A percentile compares a stretch with the other conserved stretches of the same genome.
Evolutionary conservation across 352 stramenopile species (phyloP).

Genomic region (Aphanomyces stellatus): DNA sequence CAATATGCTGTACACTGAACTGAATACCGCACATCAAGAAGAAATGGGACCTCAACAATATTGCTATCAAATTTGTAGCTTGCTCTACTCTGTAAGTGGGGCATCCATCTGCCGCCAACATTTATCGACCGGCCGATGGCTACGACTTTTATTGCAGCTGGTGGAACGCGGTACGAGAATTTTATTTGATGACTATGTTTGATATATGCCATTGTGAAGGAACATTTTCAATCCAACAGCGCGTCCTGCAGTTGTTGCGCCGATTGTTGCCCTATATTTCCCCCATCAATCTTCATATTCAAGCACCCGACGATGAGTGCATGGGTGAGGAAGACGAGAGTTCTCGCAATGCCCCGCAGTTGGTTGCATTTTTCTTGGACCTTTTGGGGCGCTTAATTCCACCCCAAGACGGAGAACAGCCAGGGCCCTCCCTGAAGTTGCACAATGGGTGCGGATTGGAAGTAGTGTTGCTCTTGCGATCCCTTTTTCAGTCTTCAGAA

Average conservation of each 20-base stretch:
- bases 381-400: not conserved
- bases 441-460: conserved; percentile 26
- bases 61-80: conserved; percentile 83
- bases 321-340: not conserved
- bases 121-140: conserved; percentile 73
- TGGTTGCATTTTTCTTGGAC: not conserved
- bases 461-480: conserved; percentile 73
- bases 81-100: conserved; percentile 82
- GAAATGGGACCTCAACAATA: conserved; percentile 50
- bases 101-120: conserved; percentile 72
- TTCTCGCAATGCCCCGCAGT: not conserved
- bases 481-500: conserved; percentile 65
- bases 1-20: conserved; percentile 85
- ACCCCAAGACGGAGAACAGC: not conserved
- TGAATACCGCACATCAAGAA: conserved; percentile 76
- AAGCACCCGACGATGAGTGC: conserved; percentile 2
- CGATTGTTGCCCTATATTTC: conserved; percentile 63
- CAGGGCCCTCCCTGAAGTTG: not conserved
- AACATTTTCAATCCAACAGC: conserved; percentile 62
- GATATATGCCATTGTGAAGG: conserved; percentile 28
- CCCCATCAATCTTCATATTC: not conserved
- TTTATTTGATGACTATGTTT: not conserved
- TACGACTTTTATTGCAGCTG: conserved; percentile 71
- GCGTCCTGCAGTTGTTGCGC: conserved; percentile 74
- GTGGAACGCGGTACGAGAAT: conserved; percentile 29